A percentile compares a stretch with the other conserved stretches of the same genome.
phyloP scores from a whole-genome alignment of 306 rosid species.

The Myrica gale region DNA sequence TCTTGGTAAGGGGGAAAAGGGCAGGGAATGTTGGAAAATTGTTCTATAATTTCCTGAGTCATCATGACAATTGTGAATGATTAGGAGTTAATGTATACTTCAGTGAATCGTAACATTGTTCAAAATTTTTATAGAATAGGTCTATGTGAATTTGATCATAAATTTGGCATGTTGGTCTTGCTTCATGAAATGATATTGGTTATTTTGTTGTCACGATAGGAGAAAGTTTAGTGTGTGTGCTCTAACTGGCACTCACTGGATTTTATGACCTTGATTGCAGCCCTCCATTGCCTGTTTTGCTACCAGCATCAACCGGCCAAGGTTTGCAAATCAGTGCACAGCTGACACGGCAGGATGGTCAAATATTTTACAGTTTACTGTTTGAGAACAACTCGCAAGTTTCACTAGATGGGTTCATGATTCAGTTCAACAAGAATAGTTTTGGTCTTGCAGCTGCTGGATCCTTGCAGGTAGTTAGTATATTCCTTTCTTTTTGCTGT shows the following conservation, averaged over 20 bases:
- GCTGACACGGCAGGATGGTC: conserved; percentile 69
- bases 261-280: conserved; percentile 47
- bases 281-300: conserved; percentile 77
- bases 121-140: neutral
- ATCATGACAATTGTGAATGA: neutral
- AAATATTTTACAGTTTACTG: conserved; percentile 75
- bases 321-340: conserved; percentile 98
- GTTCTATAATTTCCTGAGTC: neutral
- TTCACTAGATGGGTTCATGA: conserved; percentile 94
- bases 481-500: neutral
- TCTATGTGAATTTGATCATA: conserved; percentile 7
- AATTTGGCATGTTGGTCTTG: conserved; percentile 2
- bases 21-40: neutral
- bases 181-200: conserved; percentile 19
- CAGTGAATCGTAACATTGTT: neutral
- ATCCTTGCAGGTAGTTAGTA: conserved; percentile 66
- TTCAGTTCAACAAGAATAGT: conserved; percentile 94
- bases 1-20: neutral
- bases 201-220: conserved; percentile 4
- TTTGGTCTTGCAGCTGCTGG: conserved; percentile 98
- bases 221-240: neutral
- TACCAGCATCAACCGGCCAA: conserved; percentile 81
- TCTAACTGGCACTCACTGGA: conserved; percentile 25
- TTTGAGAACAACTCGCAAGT: conserved; percentile 80
- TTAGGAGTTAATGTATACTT: neutral